Conservation (phyloP, 345 rosid genomes). For the Pelargonium nanum region DNA sequence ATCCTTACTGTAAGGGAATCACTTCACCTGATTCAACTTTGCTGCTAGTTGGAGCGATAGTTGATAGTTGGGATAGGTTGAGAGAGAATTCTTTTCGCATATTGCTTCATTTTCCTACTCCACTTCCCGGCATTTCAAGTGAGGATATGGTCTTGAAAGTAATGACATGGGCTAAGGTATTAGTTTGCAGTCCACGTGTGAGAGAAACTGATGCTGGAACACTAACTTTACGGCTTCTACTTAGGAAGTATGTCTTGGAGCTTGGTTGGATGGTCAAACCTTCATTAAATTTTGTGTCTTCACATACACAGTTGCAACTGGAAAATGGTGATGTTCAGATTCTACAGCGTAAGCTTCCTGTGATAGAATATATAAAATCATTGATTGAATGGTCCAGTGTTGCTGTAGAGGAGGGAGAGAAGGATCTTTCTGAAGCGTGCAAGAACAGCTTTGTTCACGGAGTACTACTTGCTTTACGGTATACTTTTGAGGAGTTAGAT, state of each 20-base stretch:
- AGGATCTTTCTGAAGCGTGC: slow-evolving; percentile 78
- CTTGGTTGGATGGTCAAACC: slow-evolving; percentile 67
- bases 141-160: slow-evolving; percentile 55
- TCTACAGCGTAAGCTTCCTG: slow-evolving; percentile 34
- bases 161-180: slow-evolving; percentile 68
- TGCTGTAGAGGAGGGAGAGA: slow-evolving; percentile 67
- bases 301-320: slow-evolving; percentile 27
- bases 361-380: slow-evolving; percentile 58
- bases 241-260: slow-evolving; percentile 82
- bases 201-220: slow-evolving; percentile 99
- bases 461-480: slow-evolving; percentile 67
- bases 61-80: slow-evolving; percentile 96
- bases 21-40: slow-evolving; percentile 68
- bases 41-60: slow-evolving; percentile 71
- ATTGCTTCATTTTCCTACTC: slow-evolving; percentile 76
- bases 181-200: slow-evolving; percentile 93
- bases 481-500: slow-evolving; percentile 90
- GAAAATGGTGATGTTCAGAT: slow-evolving; percentile 22
- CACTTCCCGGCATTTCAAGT: slow-evolving; percentile 80
- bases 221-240: slow-evolving; percentile 65
- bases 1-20: slow-evolving; percentile 54
- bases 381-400: slow-evolving; percentile 67
- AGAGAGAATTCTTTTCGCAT: slow-evolving; percentile 86
- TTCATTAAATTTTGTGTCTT: slow-evolving; percentile 40
- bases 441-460: slow-evolving; percentile 90